These are phyloP conservation scores for Penicillium fimorum DNA, from an alignment of 495 filamentous ascomycete species.

Conservation along the genomic window DNA sequence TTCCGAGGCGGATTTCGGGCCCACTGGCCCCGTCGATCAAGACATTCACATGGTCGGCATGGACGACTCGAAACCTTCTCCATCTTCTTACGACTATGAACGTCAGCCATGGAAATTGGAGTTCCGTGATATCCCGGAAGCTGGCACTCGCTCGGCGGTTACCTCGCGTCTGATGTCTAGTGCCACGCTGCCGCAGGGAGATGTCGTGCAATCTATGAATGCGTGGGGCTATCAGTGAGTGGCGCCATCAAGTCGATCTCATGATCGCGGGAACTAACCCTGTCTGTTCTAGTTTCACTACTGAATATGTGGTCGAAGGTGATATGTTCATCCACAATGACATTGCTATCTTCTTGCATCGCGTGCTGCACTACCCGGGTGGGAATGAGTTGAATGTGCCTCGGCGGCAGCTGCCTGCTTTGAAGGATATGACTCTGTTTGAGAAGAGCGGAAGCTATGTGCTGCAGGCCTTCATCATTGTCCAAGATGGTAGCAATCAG, in stretches of 20 bases:
- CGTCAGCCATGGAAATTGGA: slow-evolving; percentile 49
- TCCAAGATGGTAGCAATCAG: slow-evolving; percentile 52
- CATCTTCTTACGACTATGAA: slow-evolving; percentile 37
- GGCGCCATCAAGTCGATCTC: slow-evolving; percentile 20
- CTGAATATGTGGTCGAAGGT: slow-evolving; percentile 50
- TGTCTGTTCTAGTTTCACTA: slow-evolving; percentile 39
- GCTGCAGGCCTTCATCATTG: slow-evolving; percentile 47
- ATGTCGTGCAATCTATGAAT: slow-evolving; percentile 47
- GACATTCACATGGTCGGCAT: slow-evolving; percentile 37
- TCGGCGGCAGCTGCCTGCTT: slow-evolving; percentile 33
- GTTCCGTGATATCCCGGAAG: slow-evolving; percentile 54
- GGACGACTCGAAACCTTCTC: slow-evolving; percentile 14
- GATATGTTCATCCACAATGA: slow-evolving; percentile 50
- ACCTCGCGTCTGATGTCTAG: slow-evolving; percentile 50
- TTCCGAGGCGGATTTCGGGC: slow-evolving; percentile 34
- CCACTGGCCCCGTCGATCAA: slow-evolving; percentile 17
- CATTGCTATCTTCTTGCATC: slow-evolving; percentile 48
- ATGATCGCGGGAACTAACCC: slow-evolving; percentile 20
- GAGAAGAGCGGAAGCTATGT: slow-evolving; percentile 52
- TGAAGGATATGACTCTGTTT: slow-evolving; percentile 38
- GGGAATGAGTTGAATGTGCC: slow-evolving; percentile 29
- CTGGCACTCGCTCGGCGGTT: slow-evolving; percentile 46
- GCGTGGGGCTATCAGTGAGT: slow-evolving; percentile 53
- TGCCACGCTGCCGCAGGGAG: slow-evolving; percentile 41
- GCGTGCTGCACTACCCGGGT: slow-evolving; percentile 41